phyloP scores from a whole-genome alignment of 108 stramenopile genomes.

The Fragilariopsis cylindrus region DNA sequence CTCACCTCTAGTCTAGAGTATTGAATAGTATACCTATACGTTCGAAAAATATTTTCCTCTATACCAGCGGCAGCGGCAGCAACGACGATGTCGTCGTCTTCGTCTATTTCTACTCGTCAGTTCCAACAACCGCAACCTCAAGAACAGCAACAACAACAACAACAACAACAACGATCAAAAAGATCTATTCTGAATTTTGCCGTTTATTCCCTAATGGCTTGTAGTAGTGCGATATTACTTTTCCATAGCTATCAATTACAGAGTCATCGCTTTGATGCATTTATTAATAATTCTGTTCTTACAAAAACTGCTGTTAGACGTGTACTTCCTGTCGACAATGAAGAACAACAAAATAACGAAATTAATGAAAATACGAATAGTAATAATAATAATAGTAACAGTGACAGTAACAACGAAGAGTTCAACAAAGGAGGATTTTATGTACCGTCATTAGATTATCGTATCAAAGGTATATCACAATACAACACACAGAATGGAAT shows the following conservation, averaged over 20 bases:
- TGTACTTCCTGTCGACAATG: neutral
- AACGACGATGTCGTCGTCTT: too few species aligned
- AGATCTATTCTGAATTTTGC: neutral
- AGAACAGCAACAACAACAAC: too few species aligned
- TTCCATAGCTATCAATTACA: constrained; percentile 10
- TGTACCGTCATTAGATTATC: constrained; percentile 28
- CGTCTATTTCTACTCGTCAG: too few species aligned
- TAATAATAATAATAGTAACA: too few species aligned
- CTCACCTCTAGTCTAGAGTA: too few species aligned
- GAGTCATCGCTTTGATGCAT: constrained; percentile 4
- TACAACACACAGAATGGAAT: neutral
- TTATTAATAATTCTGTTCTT: neutral
- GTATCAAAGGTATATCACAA: constrained; percentile 15
- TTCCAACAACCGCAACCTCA: too few species aligned
- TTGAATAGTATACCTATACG: too few species aligned
- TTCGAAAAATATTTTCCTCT: too few species aligned
- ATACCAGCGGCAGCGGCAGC: too few species aligned
- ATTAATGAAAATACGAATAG: neutral
- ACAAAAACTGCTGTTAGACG: neutral
- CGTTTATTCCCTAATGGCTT: constrained; percentile 1
- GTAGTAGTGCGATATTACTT: neutral
- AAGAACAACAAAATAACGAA: neutral
- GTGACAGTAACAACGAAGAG: neutral
- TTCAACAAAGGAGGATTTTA: constrained; percentile 13
- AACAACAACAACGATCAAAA: too few species aligned